These are phyloP conservation scores for Allomyces arbusculus DNA, from an alignment of 192 early-diverging fungal genomes.

Conservation along the genomic window DNA sequence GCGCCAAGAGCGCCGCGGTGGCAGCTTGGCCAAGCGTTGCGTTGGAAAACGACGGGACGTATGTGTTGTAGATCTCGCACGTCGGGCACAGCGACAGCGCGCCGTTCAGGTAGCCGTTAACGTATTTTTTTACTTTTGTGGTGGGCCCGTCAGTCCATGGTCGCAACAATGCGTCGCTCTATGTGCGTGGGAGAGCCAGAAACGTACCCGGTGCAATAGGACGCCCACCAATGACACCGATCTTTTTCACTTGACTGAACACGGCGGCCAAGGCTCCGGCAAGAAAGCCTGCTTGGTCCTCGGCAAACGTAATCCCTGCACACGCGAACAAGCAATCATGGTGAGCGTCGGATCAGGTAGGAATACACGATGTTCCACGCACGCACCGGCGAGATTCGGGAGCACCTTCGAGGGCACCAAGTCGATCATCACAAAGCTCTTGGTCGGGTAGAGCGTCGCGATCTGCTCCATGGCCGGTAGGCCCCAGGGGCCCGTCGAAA, in stretches of 20 bases:
- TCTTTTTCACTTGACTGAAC: background rate
- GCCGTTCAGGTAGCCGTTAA: conserved; percentile 7
- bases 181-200: too few relatives aligned
- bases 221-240: conserved; percentile 8
- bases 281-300: conserved; percentile 8
- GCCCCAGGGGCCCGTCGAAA: too few relatives aligned
- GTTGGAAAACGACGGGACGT: background rate
- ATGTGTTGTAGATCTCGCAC: conserved; percentile 1
- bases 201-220: conserved; percentile 2
- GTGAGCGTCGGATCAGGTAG: too few relatives aligned
- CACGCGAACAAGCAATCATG: too few relatives aligned
- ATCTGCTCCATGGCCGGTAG: too few relatives aligned
- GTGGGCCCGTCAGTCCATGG: background rate
- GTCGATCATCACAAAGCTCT: too few relatives aligned
- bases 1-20: conserved; percentile 1
- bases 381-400: too few relatives aligned
- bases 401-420: too few relatives aligned
- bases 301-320: conserved; percentile 6
- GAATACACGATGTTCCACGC: too few relatives aligned
- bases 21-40: background rate
- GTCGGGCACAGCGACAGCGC: conserved; percentile 3
- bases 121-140: background rate
- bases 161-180: too few relatives aligned
- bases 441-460: too few relatives aligned
- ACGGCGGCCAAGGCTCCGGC: conserved; percentile 9